Evolutionary conservation across 352 stramenopile genomes (phyloP), one percentile per base, ranked within the genome.

Genomic region (Phytophthora cryptogea): DNA sequence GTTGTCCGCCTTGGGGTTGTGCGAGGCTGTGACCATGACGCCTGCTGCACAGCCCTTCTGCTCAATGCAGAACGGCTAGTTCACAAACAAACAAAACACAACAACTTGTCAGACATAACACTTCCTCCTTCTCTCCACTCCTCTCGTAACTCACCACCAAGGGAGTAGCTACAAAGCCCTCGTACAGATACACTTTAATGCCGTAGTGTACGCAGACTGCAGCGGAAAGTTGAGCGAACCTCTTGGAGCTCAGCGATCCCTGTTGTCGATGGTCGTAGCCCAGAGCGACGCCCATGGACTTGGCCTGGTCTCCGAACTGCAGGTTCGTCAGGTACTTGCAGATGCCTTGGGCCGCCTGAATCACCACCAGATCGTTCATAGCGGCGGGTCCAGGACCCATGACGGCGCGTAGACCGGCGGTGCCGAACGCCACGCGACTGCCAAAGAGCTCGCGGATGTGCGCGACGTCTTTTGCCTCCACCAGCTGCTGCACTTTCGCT

Each of bases 1-100:
- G 76, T 98, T 95, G 83, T 99, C 97, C 6, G 61, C 74, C 72
- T 98, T 99, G 7, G 97, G 97, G 83, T 99, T 99, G 76, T 99
- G 97, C 48, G 92, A 98, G 16, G 97, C 97, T 23, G 94, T 98
- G 42, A 98, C 90, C 92, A 98, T 98, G 30, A 98, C 80, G 20
- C 94, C 94, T 2, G 84, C 88, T 3, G 80, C 86, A 32, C 85
- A 93, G 32, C 74, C 55, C 57, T 91, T 91, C 45, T 90, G 74
- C 52, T 95, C 72, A 10, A 96, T 88, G 56, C 70, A 86, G 53
- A 89, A 95, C 11, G 87, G 87, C 53, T 73, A 39, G 4, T 23
- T 23, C 55, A 20, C 37, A 63, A 37, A 27, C 40, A 8, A 11
- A 35, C 9, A 30, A 31, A 20, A 36, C 16, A 16, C 13, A 20